Evolutionary conservation across 2,329 filamentous ascomycete species (phyloP).

Genomic region (Monilinia laxa): DNA sequence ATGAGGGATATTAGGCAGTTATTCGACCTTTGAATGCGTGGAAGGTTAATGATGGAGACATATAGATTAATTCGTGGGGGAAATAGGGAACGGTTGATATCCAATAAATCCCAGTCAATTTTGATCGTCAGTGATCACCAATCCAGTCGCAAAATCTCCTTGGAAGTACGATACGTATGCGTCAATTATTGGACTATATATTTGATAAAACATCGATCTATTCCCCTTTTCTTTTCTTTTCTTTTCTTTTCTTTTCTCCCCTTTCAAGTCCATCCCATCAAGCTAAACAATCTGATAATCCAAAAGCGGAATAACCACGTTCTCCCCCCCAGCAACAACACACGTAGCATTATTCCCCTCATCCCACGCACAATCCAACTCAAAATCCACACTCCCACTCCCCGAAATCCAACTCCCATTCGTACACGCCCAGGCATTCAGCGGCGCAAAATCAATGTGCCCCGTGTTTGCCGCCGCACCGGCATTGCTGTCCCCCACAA

Average conservation of each 20-base stretch:
- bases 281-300: not conserved
- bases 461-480: not conserved
- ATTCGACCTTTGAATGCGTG: constrained; percentile 59
- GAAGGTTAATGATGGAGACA: not conserved
- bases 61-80: constrained; percentile 5
- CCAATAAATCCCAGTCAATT: not conserved
- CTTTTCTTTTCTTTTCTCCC: not conserved
- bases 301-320: constrained; percentile 1
- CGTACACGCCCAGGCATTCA: not conserved
- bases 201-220: not conserved
- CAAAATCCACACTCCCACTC: not conserved
- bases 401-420: constrained; percentile 1
- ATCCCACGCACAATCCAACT: constrained; percentile 5
- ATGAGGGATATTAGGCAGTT: constrained; percentile 75
- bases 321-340: not conserved
- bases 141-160: not conserved
- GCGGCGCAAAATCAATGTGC: not conserved
- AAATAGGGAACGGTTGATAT: not conserved
- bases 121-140: not conserved
- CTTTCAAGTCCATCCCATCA: not conserved
- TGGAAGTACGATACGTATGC: not conserved
- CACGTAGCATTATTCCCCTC: constrained; percentile 2
- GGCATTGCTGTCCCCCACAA: not conserved
- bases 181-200: not conserved
- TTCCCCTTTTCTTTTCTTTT: not conserved